Base-by-base conservation (phyloP, 2,329 filamentous ascomycete species). In the Tolypocladium guangdongense region DNA sequence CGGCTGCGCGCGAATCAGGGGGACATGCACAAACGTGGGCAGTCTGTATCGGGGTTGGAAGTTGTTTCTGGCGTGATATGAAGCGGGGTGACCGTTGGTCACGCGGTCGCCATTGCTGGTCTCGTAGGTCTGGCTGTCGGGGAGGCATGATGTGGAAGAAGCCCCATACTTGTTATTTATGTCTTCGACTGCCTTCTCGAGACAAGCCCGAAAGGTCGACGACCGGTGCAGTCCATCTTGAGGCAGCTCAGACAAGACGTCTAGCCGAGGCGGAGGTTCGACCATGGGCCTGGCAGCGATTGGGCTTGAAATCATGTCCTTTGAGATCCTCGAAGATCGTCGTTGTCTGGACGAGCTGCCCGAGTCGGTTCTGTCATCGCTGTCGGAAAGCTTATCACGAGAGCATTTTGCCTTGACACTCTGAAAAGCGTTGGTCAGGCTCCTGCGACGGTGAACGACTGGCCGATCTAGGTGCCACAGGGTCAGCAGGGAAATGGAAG, bases 171-270 rank as follows among this genome's bases (percentile, higher is more conserved):
- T 63, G 49, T 55, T 54, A 45, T 65, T 61, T 51, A 67, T 65
- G 32, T 64, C 62, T 33, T 62, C 59, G 7, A 61, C 65, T 39
- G 62, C 61, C 50, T 64, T 64, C 45, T 69, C 66, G 32, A 70
- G 56, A 33, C 54, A 59, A 32, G 57, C 55, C 46, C 62, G 58
- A 52, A 69, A 65, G 7, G 64, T 64, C 10, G 62, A 65, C 2
- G 64, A 64, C 50, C 59, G 58, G 33, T 61, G 56, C 18, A 65
- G 48, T 12, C 50, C 58, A 46, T 60, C 61, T 7, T 45, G 37
- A 2, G 62, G 60, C 7, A 67, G 38, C 24, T 65, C 64, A 32
- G 56, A 56, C 18, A 66, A 55, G 50, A 66, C 54, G n/a, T 62
- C 63, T 27, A 69, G 58, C 10, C 59, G 61, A 20, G 66, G 66